phyloP scores from a whole-genome alignment of 768 basidiomycete species.

The Panellus pusillus region DNA sequence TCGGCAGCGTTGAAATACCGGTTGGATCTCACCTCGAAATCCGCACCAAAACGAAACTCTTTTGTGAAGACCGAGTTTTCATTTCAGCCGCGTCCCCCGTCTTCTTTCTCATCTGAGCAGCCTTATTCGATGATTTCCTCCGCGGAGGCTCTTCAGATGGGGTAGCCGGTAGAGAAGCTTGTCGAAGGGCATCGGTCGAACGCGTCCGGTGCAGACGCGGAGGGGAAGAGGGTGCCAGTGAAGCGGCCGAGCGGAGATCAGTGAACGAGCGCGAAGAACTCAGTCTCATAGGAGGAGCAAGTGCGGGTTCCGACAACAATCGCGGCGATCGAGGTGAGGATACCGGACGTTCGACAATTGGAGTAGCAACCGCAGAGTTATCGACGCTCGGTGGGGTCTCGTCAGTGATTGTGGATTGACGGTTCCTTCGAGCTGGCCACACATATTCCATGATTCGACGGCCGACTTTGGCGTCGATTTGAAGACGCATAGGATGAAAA shows the following conservation, averaged over 20 bases:
- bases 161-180: constrained; percentile 7
- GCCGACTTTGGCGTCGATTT: constrained; percentile 83
- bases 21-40: constrained; percentile 57
- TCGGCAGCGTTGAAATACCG: neutral
- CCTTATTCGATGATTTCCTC: constrained; percentile 16
- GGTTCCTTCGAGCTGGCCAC: constrained; percentile 65
- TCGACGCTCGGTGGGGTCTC: constrained; percentile 1
- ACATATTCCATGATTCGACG: constrained; percentile 85
- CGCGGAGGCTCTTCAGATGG: constrained; percentile 11
- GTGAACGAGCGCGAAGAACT: constrained; percentile 70
- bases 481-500: constrained; percentile 83
- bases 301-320: constrained; percentile 27
- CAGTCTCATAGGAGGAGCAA: constrained; percentile 47
- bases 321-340: constrained; percentile 45
- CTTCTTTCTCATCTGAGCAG: constrained; percentile 23
- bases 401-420: constrained; percentile 28
- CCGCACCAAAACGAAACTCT: constrained; percentile 79
- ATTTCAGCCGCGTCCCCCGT: constrained; percentile 74
- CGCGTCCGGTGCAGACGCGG: constrained; percentile 37
- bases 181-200: constrained; percentile 40
- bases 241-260: constrained; percentile 53
- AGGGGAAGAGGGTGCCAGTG: constrained; percentile 27
- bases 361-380: constrained; percentile 16
- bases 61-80: constrained; percentile 77
- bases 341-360: constrained; percentile 42